Evolutionary conservation across 139 green algal genomes (phyloP), one percentile per base, ranked within the genome.

Genomic region (Astrephomene gubernaculifera): DNA sequence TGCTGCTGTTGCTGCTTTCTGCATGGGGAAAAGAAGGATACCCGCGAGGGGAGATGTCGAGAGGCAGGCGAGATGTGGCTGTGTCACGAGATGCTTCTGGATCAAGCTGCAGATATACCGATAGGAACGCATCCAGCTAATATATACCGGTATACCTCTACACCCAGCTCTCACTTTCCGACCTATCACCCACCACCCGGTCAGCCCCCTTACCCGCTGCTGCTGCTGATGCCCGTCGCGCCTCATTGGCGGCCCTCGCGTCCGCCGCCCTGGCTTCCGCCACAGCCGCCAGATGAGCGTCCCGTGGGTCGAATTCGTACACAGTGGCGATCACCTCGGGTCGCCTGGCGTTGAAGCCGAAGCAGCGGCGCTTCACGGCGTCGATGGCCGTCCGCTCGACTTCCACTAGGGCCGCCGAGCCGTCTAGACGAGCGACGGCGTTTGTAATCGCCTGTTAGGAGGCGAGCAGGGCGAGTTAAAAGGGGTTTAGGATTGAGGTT

Each of bases 321-420:
- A 86, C 75, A 19, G 91, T 86, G 52, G 71, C 83, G 35, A 91
- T 91, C 24, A 91, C 64, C 86, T 99, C 97, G 3, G 97, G 97
- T 10, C 86, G 74, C 33, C 93, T 90, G 79, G 92, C 87, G 93
- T 98, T 98, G 94, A 96, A 98, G 24, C 84, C 81, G 8, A 85
- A 0, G 43, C 63, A 67, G 63, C 64, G 33, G 69, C 91, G 94
- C 25, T 81, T 89, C n/a, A 97, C 61, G 1, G 88, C 83, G 5
- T 96, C 88, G 0, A 89, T 88, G 36, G 98, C 92, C 22, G 88
- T 43, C 0, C 92, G 81, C 92, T 99, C 97, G 44, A 99, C 92
- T 21, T 90, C 89, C 1, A 81, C 45, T 38, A 98, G 88, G 9
- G 84, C 89, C 17, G 92, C 80, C 53, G 94, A 90, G 22, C 41